A percentile compares a stretch with the other conserved stretches of the same genome.
phyloP scores from a whole-genome alignment of 345 rosid genomes.

The Gossypium longicalyx region DNA sequence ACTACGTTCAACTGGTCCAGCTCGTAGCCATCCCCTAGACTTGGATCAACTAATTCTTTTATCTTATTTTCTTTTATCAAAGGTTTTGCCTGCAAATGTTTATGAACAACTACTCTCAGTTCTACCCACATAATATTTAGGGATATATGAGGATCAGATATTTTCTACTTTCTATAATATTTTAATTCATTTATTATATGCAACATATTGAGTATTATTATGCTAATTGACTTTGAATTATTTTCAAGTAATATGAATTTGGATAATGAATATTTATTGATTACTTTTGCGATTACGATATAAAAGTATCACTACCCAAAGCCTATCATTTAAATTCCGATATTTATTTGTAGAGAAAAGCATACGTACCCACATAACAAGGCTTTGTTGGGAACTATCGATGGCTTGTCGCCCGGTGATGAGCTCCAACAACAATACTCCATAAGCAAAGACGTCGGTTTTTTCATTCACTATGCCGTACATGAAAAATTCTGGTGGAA shows the following conservation, averaged over 20 bases:
- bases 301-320: too few species aligned
- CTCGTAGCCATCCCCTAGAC: slow-evolving; percentile 44
- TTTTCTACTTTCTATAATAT: too few species aligned
- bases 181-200: too few species aligned
- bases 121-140: too few species aligned
- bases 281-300: too few species aligned
- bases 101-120: neutral
- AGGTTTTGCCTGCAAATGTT: slow-evolving; percentile 56
- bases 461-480: slow-evolving; percentile 88
- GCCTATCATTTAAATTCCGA: neutral
- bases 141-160: too few species aligned
- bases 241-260: too few species aligned
- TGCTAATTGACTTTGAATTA: too few species aligned
- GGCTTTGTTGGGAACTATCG: slow-evolving; percentile 69
- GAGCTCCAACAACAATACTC: slow-evolving; percentile 81
- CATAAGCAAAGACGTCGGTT: slow-evolving; percentile 82
- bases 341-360: neutral
- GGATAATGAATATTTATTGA: too few species aligned
- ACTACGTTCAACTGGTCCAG: slow-evolving; percentile 45
- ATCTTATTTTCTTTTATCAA: slow-evolving; percentile 42
- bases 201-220: too few species aligned
- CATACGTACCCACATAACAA: slow-evolving; percentile 85
- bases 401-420: slow-evolving; percentile 80
- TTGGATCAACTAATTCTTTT: slow-evolving; percentile 66
- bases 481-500: slow-evolving; percentile 94